Evolutionary conservation across 306 rosid species (phyloP), one percentile per base, ranked within the genome.

Genomic region (Dalbergia cochinchinensis): DNA sequence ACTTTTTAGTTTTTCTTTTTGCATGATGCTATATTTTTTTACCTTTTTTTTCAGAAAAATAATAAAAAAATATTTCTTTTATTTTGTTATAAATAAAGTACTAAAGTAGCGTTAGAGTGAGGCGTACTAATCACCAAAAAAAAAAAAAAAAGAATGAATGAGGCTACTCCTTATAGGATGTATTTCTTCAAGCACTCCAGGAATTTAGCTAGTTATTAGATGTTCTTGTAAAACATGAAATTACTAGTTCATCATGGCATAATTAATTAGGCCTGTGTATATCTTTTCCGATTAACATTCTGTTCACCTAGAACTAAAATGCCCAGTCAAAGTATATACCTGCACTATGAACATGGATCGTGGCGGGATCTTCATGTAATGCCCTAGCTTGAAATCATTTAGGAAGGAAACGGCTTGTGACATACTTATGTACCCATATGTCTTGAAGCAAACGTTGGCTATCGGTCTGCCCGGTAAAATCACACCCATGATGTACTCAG

Each of bases 381-480:
- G 92, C 8, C 93, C 96, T 9, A 91, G 83, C 85, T 89, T 91
- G 85, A 91, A 91, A 79, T 91, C 91, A 65, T 58, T 83, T 16
- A 91, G 83, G 80, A 89, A 89, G 66, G 90, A 84, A 71, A 91
- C 50, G 9, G 96, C 96, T 37, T 91, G 96, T n/a, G 82, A 53
- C 93, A 91, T 89, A 73, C 93, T 91, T 16, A 87, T 89, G 57
- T 87, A 91, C 7, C 93, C 96, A 5, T 89, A 91, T 5, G 91
- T 91, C 86, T 87, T 91, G 83, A 89, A 91, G 87, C 93, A 91
- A n/a, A 87, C 91, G 37, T 89, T 91, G 77, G 92, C 88, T 65
- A 91, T 89, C 26, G 96, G 96, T 67, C 61, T 71, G 35, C 96
- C 96, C 11, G 96, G 93, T 53, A 55, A 83, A 53, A 89, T 91